These are phyloP conservation scores for Phaeosphaeriaceae sp. DNA, from an alignment of 2,329 filamentous ascomycete species.

Conservation along the genomic window DNA sequence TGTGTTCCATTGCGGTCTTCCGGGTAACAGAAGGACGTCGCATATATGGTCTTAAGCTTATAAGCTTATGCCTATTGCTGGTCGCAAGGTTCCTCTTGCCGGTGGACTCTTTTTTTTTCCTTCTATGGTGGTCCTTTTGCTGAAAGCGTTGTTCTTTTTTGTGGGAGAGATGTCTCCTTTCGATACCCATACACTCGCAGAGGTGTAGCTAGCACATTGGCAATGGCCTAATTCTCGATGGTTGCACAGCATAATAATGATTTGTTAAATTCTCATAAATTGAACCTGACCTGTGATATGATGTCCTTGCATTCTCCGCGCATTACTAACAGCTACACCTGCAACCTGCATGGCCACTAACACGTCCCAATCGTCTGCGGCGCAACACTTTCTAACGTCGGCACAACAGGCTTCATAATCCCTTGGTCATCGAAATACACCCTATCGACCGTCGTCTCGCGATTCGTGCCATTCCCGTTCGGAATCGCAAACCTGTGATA, in stretches of 20 bases:
- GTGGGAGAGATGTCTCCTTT: not conserved
- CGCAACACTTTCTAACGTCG: slow-evolving; percentile 32
- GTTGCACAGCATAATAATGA: not conserved
- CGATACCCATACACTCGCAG: not conserved
- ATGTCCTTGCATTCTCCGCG: not conserved
- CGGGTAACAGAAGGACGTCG: not conserved
- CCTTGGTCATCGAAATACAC: slow-evolving; percentile 33
- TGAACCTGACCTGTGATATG: not conserved
- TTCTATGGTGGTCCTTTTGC: not conserved
- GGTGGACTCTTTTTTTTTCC: not conserved
- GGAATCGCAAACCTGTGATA: slow-evolving; percentile 39
- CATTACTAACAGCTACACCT: not conserved
- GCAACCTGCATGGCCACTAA: not conserved
- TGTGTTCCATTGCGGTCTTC: not conserved
- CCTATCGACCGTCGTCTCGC: slow-evolving; percentile 34
- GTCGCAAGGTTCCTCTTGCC: not conserved
- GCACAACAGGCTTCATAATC: slow-evolving; percentile 30
- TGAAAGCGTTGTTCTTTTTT: not conserved
- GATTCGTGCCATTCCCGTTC: slow-evolving; percentile 27
- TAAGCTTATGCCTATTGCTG: not conserved
- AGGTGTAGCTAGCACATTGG: not conserved
- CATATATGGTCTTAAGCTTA: not conserved
- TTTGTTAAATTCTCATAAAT: not conserved
- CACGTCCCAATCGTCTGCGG: slow-evolving; percentile 2
- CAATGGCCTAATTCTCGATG: not conserved